Evolutionary conservation across 1,284 basidiomycete species (phyloP), one percentile per base, ranked within the genome.

Genomic region (Melampsora americana): DNA sequence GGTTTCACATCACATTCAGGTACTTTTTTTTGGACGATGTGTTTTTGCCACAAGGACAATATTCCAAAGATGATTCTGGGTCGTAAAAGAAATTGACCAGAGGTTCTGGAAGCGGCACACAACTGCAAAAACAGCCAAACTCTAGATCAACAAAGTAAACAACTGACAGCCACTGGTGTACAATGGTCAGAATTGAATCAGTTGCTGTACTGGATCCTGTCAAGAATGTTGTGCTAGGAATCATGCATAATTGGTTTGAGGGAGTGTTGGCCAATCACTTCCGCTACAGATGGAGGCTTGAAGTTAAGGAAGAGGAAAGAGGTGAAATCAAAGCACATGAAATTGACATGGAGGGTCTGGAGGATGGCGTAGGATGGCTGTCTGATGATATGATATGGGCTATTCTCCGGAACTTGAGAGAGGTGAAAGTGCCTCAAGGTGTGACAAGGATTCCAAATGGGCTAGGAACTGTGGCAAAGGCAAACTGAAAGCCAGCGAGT

Each of bases 401-500:
- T 42, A 12, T 42, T 42, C 39, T 66, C 16, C n/a, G 7, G 1
- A n/a, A n/a, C 16, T 42, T 65, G 26, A 12, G 42, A n/a, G 56
- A 70, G 16, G 59, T 70, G 30, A 59, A 61, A 9, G 50, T 62
- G 5, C 69, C 69, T 16, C 39, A 5, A 14, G 59, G 59, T 23
- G 26, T 70, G 9, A 62, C 59, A 42, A 6, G 20, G 44, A 61
- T 70, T 35, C 69, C 69, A 1, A 60, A 28, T 44, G 69, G 69
- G 2, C 26, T 70, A 23, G 69, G 69, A 20, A 44, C 56, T 20
- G 69, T 59, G 3, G 28, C n/a, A 46, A 69, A 69, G 68, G 68
- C 3, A 69, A 69, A 30, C 56, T 69, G 5, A 69, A 69, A 60
- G 68, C 69, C 1, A 61, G 69, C 26, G 59, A 70, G 23, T 69